These are phyloP conservation scores for Hygrocybe punicea DNA, from an alignment of 768 basidiomycete genomes.

Conservation along the genomic window DNA sequence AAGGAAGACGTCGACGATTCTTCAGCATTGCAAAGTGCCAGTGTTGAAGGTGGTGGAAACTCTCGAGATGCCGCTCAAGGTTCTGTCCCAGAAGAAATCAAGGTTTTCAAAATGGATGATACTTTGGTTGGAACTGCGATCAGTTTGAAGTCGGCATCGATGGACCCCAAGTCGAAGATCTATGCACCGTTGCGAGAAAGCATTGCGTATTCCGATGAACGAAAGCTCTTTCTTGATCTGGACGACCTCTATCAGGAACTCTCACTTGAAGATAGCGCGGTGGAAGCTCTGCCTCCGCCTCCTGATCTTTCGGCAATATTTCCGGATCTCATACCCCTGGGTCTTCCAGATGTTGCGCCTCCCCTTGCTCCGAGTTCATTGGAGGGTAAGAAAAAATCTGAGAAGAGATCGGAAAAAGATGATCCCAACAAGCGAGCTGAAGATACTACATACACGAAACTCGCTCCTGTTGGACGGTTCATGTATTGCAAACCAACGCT, in stretches of 20 bases:
- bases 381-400: conserved; percentile 46
- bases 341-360: conserved; percentile 49
- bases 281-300: conserved; percentile 30
- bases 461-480: conserved; percentile 72
- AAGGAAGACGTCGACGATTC: conserved; percentile 57
- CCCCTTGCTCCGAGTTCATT: conserved; percentile 18
- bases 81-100: too few species aligned
- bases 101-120: conserved; percentile 3
- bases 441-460: conserved; percentile 70
- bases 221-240: conserved; percentile 49
- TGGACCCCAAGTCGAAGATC: conserved; percentile 45
- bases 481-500: conserved; percentile 83
- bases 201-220: conserved; percentile 59
- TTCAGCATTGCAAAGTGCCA: conserved; percentile 34
- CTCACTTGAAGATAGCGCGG: conserved; percentile 25
- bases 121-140: conserved; percentile 1
- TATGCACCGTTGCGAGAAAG: conserved; percentile 59
- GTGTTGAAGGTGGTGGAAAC: conserved; percentile 1
- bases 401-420: conserved; percentile 58
- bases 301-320: conserved; percentile 68
- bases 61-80: conserved; percentile 14
- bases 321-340: conserved; percentile 72
- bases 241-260: conserved; percentile 38
- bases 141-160: conserved; percentile 53
- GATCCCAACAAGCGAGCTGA: conserved; percentile 76